Base-by-base conservation (phyloP, 768 basidiomycete species). In the Psilocybe cubensis region DNA sequence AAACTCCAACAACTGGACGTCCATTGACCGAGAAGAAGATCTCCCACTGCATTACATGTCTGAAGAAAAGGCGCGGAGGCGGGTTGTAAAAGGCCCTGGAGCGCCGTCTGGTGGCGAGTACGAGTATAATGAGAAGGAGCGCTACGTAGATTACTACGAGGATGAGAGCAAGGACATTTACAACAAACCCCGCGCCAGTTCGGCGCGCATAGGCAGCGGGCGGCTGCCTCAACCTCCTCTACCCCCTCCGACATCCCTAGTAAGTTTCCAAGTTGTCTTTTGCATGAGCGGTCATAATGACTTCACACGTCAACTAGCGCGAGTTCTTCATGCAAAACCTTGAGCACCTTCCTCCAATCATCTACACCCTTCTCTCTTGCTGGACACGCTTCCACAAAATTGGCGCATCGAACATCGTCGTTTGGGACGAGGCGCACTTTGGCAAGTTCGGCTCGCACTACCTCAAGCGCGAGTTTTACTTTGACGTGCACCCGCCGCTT, bases 391-490 rank as follows among this genome's bases (percentile, higher is more conserved):
- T 91, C 73, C 90, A 96, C 79, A 84, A 88, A 65, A 99, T 99
- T 45, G 96, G 97, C 11, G 84, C 86, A 54, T 82, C 92, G 29
- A 83, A 89, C 67, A 69, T 83, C 61, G 96, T 99, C 73, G 87
- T 98, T 57, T 98, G 96, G 97, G 97, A 99, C 72, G 97, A 99
- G 79, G 96, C 97, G 35, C 97, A 99, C 74, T 99, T 98, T 74
- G 97, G 97, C 64, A 98, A 99, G 76, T 98, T 99, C 74, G 97
- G 94, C 49, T 93, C 93, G 49, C 90, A 98, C 74, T 98, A 99
- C 74, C 87, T 99, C 74, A 97, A 98, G 74, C 91, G 95, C 68
- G 94, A 97, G 72, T 98, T 98, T 76, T 98, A 98, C 80, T 98
- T 98, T 71, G 97, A 99, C 68, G 97, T 98, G 24, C 97, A 99